Conservation (phyloP, 108 stramenopile species). For the Asterionellopsis glacialis region DNA sequence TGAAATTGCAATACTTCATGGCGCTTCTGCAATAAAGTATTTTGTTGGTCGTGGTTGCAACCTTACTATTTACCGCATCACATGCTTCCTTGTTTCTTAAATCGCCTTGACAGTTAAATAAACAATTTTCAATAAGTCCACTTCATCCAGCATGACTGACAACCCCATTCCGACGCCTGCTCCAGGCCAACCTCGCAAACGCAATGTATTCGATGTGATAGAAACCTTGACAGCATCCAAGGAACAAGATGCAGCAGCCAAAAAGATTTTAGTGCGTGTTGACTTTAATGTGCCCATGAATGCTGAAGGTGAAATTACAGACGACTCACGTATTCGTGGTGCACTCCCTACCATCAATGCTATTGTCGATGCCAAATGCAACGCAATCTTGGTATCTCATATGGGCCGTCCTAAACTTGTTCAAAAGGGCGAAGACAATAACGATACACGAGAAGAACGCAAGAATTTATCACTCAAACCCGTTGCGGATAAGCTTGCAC, state of each 20-base stretch:
- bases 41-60: too few species aligned
- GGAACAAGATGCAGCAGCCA: constrained; percentile 6
- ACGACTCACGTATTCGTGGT: constrained; percentile 76
- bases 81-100: too few species aligned
- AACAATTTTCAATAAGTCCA: too few species aligned
- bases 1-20: too few species aligned
- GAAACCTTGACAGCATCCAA: constrained; percentile 21
- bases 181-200: constrained; percentile 18
- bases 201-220: constrained; percentile 39
- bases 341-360: constrained; percentile 79
- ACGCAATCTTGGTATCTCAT: constrained; percentile 76
- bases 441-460: constrained; percentile 32
- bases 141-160: too few species aligned
- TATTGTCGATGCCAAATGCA: constrained; percentile 54
- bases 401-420: constrained; percentile 78
- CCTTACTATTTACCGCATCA: too few species aligned
- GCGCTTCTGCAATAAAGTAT: too few species aligned
- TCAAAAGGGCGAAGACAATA: constrained; percentile 50
- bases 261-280: constrained; percentile 73
- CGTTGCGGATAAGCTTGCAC: constrained; percentile 67
- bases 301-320: constrained; percentile 64
- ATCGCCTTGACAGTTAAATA: too few species aligned
- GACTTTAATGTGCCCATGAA: constrained; percentile 87
- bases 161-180: neutral
- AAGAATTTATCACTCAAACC: constrained; percentile 77